Conservation (phyloP, 352 stramenopile species). For the Phytophthora europaea region DNA sequence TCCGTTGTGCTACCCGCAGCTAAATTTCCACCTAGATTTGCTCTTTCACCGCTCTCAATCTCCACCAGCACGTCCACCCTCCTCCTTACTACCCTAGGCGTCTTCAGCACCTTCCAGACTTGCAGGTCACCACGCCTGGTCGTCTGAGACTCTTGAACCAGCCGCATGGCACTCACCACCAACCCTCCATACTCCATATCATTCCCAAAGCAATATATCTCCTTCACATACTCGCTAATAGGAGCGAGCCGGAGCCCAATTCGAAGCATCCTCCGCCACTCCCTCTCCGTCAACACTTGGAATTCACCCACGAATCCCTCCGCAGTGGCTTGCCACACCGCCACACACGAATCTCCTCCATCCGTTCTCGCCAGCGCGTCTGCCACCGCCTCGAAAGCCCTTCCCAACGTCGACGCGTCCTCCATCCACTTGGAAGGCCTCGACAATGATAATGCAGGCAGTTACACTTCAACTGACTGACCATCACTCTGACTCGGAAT, state of each 20-base stretch:
- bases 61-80: background rate
- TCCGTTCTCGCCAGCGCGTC: background rate
- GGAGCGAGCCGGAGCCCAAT: constrained; percentile 40
- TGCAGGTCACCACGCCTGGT: background rate
- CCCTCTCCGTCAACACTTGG: constrained; percentile 38
- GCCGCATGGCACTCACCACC: constrained; percentile 37
- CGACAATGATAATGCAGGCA: background rate
- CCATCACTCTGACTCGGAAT: constrained; percentile 21
- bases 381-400: constrained; percentile 5
- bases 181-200: constrained; percentile 34
- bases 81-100: background rate
- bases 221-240: constrained; percentile 20
- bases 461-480: constrained; percentile 27
- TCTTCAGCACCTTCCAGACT: constrained; percentile 26
- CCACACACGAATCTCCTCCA: background rate
- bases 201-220: constrained; percentile 54
- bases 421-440: background rate
- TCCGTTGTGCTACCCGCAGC: background rate
- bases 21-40: background rate
- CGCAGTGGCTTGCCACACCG: constrained; percentile 21
- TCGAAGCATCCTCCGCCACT: constrained; percentile 42
- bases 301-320: constrained; percentile 29
- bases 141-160: constrained; percentile 11
- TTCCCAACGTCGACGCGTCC: background rate
- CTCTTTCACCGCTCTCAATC: background rate